Percentiles rank a stretch among this genome's conserved stretches.
phyloP scores from a whole-genome alignment of 208 protist genomes.

The Crithidia brevicula region DNA sequence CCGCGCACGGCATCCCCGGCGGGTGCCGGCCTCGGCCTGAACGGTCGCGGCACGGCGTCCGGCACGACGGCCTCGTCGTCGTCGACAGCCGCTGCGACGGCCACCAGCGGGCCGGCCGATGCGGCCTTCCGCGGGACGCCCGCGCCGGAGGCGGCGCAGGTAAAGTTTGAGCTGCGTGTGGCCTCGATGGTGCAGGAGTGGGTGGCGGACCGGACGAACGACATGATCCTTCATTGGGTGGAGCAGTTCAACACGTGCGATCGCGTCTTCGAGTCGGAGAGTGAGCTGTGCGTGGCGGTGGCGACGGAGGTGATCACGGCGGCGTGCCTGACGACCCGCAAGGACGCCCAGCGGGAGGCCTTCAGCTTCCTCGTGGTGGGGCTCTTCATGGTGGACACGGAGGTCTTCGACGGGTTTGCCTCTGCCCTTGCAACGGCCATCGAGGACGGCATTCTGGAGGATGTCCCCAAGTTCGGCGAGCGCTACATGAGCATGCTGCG shows the following conservation, averaged over 20 bases:
- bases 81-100: conserved; percentile 3
- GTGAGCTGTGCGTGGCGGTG: conserved; percentile 67
- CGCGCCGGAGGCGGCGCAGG: conserved; percentile 28
- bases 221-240: conserved; percentile 82
- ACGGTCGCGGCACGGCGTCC: conserved; percentile 18
- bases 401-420: conserved; percentile 80
- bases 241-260: conserved; percentile 77
- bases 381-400: conserved; percentile 75
- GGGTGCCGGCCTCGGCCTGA: conserved; percentile 7
- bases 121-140: conserved; percentile 22
- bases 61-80: neutral
- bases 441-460: conserved; percentile 83
- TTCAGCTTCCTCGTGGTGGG: conserved; percentile 84
- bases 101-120: neutral
- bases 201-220: conserved; percentile 77
- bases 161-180: conserved; percentile 78
- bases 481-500: conserved; percentile 87
- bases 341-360: conserved; percentile 82
- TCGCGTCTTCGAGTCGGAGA: conserved; percentile 47
- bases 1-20: conserved; percentile 1
- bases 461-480: conserved; percentile 87
- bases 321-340: conserved; percentile 84
- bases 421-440: conserved; percentile 66
- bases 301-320: conserved; percentile 76
- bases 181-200: conserved; percentile 75